phyloP scores from a whole-genome alignment of 2,329 filamentous ascomycete species.

The Amphichorda felina region DNA sequence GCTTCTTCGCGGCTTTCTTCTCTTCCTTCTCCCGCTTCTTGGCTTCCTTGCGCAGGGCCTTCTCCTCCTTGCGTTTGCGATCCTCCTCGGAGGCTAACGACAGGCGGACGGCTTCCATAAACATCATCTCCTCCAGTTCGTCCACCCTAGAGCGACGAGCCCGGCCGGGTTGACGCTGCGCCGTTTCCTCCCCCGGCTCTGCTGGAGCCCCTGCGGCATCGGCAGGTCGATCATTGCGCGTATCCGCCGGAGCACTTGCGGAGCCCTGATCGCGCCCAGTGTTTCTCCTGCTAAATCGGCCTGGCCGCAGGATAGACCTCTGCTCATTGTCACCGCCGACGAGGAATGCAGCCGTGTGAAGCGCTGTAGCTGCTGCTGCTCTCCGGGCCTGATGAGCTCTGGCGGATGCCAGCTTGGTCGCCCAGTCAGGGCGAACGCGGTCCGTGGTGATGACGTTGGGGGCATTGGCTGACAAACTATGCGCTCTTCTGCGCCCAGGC shows the following conservation, averaged over 20 bases:
- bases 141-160: conserved; percentile 49
- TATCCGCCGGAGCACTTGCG: conserved; percentile 5
- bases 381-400: conserved; percentile 75
- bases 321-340: conserved; percentile 51
- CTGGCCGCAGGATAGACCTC: conserved; percentile 30
- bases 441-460: conserved; percentile 88
- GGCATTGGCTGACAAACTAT: conserved; percentile 67
- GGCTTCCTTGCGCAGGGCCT: conserved; percentile 51
- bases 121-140: conserved; percentile 95
- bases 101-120: conserved; percentile 87
- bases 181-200: neutral
- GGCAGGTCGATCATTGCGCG: neutral
- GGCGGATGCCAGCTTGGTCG: conserved; percentile 75
- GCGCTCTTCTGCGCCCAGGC: conserved; percentile 32
- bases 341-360: conserved; percentile 90
- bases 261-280: conserved; percentile 24
- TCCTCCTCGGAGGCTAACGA: conserved; percentile 92
- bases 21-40: conserved; percentile 80
- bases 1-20: conserved; percentile 64
- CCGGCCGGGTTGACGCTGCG: neutral
- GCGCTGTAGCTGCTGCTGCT: conserved; percentile 82
- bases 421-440: conserved; percentile 86
- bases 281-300: conserved; percentile 46
- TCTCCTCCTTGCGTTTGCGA: conserved; percentile 63
- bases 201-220: neutral